A percentile compares a stretch with the other conserved stretches of the same genome.
These are phyloP conservation scores for Metarhizium anisopliae DNA, from an alignment of 2,329 filamentous ascomycete species.

Conservation along the genomic window DNA sequence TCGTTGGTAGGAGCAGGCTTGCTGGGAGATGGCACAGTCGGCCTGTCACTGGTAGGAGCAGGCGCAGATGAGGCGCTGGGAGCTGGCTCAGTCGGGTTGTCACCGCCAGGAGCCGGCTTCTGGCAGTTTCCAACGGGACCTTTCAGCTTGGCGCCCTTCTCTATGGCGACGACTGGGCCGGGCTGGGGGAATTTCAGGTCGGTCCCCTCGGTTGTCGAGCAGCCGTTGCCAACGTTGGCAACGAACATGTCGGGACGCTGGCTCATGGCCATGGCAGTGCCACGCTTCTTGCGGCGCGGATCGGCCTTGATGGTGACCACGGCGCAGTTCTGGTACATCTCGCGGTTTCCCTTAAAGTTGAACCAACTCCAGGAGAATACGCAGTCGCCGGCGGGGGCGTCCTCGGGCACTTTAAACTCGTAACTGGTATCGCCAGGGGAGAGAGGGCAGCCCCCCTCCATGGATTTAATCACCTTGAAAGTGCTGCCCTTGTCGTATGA, in stretches of 20 bases:
- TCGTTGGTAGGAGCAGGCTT: too few relatives aligned
- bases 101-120: background rate
- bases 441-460: slow-evolving; percentile 25
- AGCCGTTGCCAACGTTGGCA: slow-evolving; percentile 53
- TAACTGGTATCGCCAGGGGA: slow-evolving; percentile 11
- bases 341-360: slow-evolving; percentile 53
- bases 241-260: slow-evolving; percentile 56
- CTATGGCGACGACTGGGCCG: slow-evolving; percentile 36
- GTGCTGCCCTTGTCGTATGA: slow-evolving; percentile 50
- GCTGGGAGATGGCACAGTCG: too few relatives aligned
- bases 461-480: slow-evolving; percentile 42
- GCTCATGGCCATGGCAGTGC: slow-evolving; percentile 5
- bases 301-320: slow-evolving; percentile 39
- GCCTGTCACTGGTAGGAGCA: too few relatives aligned
- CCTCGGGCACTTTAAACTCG: slow-evolving; percentile 44
- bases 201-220: slow-evolving; percentile 42
- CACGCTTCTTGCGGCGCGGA: slow-evolving; percentile 19
- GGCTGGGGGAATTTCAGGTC: slow-evolving; percentile 57
- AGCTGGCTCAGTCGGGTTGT: background rate
- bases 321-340: slow-evolving; percentile 66
- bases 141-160: background rate
- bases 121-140: background rate
- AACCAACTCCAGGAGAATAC: slow-evolving; percentile 57
- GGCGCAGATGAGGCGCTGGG: background rate
- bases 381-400: slow-evolving; percentile 38